Base-by-base conservation (phyloP, 2,329 filamentous ascomycete genomes). In the Phialocephala sp. region DNA sequence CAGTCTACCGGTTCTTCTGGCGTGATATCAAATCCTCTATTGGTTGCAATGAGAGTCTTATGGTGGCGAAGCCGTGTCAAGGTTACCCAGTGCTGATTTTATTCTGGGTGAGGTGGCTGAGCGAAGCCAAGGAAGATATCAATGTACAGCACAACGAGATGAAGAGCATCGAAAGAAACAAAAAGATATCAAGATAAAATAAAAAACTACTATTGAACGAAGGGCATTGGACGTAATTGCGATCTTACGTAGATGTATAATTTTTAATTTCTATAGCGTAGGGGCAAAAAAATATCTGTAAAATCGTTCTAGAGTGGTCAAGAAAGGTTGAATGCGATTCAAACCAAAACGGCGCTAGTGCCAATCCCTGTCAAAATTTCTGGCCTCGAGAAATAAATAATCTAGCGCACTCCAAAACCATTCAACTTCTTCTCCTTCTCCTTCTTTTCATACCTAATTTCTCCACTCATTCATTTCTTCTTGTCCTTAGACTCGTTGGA, bases 11-110 rank as follows among this genome's bases (percentile, higher is more conserved):
- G 8, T 15, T 22, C 32, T 22, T 57, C 36, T 57, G 9, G 18
- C 5, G 52, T 12, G n/a, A 32, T 54, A 54, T 54, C 18, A 9
- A 37, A 5, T 22, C 8, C 24, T 37, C 24, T 57, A 37, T 37
- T 57, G 32, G 55, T 12, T 36, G 18, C 22, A 39, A 41, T 4
- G 12, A 24, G 22, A 18, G 36, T 37, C 55, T 22, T 15, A 15
- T 57, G 55, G 55, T 57, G 32, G 55, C 55, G 55, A 57, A 57
- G 55, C 55, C 20, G 35, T 39, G 20, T 57, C 35, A 22, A 22
- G 55, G 47, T 22, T 22, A 14, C 39, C 35, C 55, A 24, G 32
- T 57, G 55, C 55, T 57, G 39, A 57, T 57, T 57, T 20, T 57
- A 14, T 57, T 20, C 14, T 32, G 27, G 27, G 15, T 12, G 35